phyloP scores from a whole-genome alignment of 2,329 filamentous ascomycete species.

The Stagonosporopsis vannaccii region DNA sequence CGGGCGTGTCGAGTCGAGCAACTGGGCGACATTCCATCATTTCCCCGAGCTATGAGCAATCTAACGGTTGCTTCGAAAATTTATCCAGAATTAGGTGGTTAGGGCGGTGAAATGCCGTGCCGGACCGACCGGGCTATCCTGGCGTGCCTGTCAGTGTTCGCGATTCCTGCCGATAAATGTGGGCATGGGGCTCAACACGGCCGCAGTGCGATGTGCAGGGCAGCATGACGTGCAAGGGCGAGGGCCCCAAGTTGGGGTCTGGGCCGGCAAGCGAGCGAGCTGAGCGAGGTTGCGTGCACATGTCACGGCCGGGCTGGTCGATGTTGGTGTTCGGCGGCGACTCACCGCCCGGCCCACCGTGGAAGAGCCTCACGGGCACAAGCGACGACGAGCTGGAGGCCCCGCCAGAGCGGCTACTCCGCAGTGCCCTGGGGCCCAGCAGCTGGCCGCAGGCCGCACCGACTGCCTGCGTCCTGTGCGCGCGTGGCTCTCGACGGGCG shows the following conservation, averaged over 20 bases:
- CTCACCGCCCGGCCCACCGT: conserved; percentile 15
- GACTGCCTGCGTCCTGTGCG: conserved; percentile 11
- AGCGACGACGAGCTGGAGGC: conserved; percentile 10
- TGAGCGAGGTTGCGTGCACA: not conserved
- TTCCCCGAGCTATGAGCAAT: conserved; percentile 10
- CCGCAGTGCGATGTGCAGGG: not conserved
- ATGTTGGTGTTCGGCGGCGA: not conserved
- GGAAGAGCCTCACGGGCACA: conserved; percentile 20
- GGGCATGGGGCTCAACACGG: conserved; percentile 16
- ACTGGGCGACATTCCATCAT: conserved; percentile 1
- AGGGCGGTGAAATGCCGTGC: conserved; percentile 12
- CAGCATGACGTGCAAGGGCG: conserved; percentile 2
- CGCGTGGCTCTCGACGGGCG: not conserved
- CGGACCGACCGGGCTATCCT: conserved; percentile 10
- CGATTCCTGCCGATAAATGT: conserved; percentile 19
- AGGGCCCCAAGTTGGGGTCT: not conserved
- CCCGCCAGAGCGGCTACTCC: conserved; percentile 6
- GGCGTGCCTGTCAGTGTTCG: conserved; percentile 1
- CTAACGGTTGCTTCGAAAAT: conserved; percentile 9
- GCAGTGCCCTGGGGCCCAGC: not conserved
- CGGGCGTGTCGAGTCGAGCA: not conserved
- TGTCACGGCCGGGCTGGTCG: not conserved
- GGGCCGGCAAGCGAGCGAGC: not conserved
- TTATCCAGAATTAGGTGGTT: not conserved
- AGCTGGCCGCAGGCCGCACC: conserved; percentile 7